Evolutionary conservation across 2,329 filamentous ascomycete genomes (phyloP), one percentile per base, ranked within the genome.

Genomic region (Fulvia fulva): DNA sequence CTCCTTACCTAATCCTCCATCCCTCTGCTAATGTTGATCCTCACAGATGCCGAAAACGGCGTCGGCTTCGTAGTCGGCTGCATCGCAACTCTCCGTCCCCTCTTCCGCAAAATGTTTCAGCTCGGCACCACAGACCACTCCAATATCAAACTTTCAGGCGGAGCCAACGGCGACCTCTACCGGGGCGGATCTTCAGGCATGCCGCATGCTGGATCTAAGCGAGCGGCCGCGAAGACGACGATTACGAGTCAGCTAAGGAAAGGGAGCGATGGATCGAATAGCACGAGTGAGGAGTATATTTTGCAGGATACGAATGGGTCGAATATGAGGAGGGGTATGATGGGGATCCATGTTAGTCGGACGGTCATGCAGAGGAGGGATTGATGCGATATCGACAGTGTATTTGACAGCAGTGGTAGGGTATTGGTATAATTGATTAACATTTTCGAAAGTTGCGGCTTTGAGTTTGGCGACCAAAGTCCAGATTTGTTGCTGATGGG

Each of bases 1-100:
- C 1, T 23, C 43, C 21, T 1, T 21, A 4, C 19, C 16, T n/a
- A 44, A 16, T 30, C n/a, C 14, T 9, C 22, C 50, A 16, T 30
- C n/a, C 14, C 12, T 12, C 19, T 16, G 14, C n/a, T 5, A 55
- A 44, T 57, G 44, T 58, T 37, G 44, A n/a, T 4, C 30, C 22
- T n/a, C 34, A 12, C 23, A 53, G 51, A 72, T 51, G 71, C 71
- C 6, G 72, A 74, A 37, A 71, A 70, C n/a, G 71, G 68, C 4
- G 67, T 73, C 5, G 72, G 72, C 5, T 66, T 74, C 59, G 66
- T 73, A 14, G 71, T 73, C 5, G 72, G 70, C 14, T 71, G 68
- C 52, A 63, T 73, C 7, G 67, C 68, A 3, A 73, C 72, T 1
- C 65, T 74, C 12, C 68, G 71, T 0, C 72, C 72, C 1, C 63